phyloP scores from a whole-genome alignment of 2,329 filamentous ascomycete genomes.

The Tricladium varicosporioides region DNA sequence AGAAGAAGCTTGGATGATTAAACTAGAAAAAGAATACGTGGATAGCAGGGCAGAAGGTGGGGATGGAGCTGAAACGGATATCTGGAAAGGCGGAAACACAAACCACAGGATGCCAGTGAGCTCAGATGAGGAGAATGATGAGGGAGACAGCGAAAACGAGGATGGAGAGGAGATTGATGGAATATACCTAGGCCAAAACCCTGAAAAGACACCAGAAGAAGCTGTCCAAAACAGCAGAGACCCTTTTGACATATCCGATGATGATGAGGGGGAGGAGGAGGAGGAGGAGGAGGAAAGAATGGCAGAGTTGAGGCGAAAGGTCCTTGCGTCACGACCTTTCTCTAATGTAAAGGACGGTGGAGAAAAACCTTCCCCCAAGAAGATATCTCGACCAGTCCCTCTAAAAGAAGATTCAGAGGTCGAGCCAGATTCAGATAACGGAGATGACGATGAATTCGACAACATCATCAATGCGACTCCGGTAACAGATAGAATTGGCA shows the following conservation, averaged over 20 bases:
- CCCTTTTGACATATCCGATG: slow-evolving; percentile 74
- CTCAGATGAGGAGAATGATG: slow-evolving; percentile 51
- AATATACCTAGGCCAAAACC: slow-evolving; percentile 59
- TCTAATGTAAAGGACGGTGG: slow-evolving; percentile 52
- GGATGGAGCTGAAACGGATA: slow-evolving; percentile 62
- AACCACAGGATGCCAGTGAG: slow-evolving; percentile 61
- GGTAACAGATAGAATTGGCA: slow-evolving; percentile 81
- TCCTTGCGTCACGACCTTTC: slow-evolving; percentile 91
- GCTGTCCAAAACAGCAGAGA: slow-evolving; percentile 48
- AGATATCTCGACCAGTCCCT: slow-evolving; percentile 57
- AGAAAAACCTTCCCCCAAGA: slow-evolving; percentile 57
- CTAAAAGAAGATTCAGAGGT: slow-evolving; percentile 61
- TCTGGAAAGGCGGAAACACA: slow-evolving; percentile 88
- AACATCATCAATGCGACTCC: slow-evolving; percentile 90
- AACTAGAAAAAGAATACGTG: slow-evolving; percentile 85
- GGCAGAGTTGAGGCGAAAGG: slow-evolving; percentile 85
- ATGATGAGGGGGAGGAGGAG: slow-evolving; percentile 75
- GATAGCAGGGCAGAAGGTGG: slow-evolving; percentile 70
- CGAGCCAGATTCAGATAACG: slow-evolving; percentile 71
- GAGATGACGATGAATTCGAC: slow-evolving; percentile 76
- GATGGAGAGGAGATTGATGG: slow-evolving; percentile 50
- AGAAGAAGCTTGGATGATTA: slow-evolving; percentile 83
- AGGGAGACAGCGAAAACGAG: slow-evolving; percentile 46
- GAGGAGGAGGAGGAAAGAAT: slow-evolving; percentile 80
- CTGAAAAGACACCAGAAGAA: slow-evolving; percentile 37